phyloP scores from a whole-genome alignment of 2,329 filamentous ascomycete species.

The Penicillium sp. region DNA sequence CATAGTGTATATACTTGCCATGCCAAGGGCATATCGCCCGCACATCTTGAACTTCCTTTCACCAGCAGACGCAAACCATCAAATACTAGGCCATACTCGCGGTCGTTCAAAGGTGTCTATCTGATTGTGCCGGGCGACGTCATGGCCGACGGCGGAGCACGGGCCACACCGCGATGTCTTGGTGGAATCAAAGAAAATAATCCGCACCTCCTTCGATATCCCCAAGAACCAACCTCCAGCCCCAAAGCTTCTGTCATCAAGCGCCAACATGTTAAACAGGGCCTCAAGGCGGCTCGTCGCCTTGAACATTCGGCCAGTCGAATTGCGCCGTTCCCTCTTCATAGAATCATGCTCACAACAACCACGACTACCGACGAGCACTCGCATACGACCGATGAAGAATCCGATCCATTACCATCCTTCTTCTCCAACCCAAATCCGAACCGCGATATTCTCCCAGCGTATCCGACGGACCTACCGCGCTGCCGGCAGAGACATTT shows the following conservation, averaged over 20 bases:
- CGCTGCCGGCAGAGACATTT: slow-evolving; percentile 36
- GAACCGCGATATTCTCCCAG: slow-evolving; percentile 23
- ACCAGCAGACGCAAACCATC: background rate
- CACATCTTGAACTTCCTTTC: slow-evolving; percentile 52
- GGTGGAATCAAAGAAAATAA: background rate
- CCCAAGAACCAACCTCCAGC: background rate
- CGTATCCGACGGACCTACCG: slow-evolving; percentile 31
- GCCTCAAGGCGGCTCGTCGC: slow-evolving; percentile 24
- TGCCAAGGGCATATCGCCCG: slow-evolving; percentile 61
- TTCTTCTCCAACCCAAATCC: slow-evolving; percentile 8
- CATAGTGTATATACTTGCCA: slow-evolving; percentile 48
- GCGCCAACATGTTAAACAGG: slow-evolving; percentile 24
- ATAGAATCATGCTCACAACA: background rate
- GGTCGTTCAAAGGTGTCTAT: too few relatives aligned
- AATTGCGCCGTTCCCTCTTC: slow-evolving; percentile 11
- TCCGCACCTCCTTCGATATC: background rate
- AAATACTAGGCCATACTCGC: background rate
- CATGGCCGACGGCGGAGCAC: slow-evolving; percentile 6
- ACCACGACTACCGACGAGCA: background rate
- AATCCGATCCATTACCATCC: background rate
- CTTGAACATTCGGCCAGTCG: slow-evolving; percentile 6
- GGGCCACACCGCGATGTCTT: slow-evolving; percentile 5
- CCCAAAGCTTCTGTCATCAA: background rate
- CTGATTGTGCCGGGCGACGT: too few relatives aligned
- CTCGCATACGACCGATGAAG: background rate